Evolutionary conservation across 345 rosid species (phyloP).

Genomic region (Citrus sinensis): DVS_A1.0 CM039163.1:27400501-27401000

Average conservation of each 20-base stretch:
- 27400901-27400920: not conserved
- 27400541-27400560: not conserved
- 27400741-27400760: not conserved
- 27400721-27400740: not conserved
- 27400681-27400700: not conserved
- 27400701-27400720: not conserved
- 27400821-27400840: not conserved
- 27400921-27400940: not conserved
- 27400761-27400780: not conserved
- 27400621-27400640: not conserved
- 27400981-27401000: not conserved
- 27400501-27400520: not conserved
- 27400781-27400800: constrained; percentile 7
- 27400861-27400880: constrained; percentile 5
- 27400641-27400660: too few relatives aligned
- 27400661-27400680: not conserved
- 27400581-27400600: not conserved
- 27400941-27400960: constrained; percentile 4
- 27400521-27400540: not conserved
- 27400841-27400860: not conserved
- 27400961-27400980: not conserved
- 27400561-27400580: not conserved
- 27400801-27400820: not conserved
- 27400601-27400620: not conserved
- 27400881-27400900: not conserved